These are phyloP conservation scores for Cercospora citrullina DNA, from an alignment of 2,329 filamentous ascomycete genomes.

Conservation along the genomic window DNA sequence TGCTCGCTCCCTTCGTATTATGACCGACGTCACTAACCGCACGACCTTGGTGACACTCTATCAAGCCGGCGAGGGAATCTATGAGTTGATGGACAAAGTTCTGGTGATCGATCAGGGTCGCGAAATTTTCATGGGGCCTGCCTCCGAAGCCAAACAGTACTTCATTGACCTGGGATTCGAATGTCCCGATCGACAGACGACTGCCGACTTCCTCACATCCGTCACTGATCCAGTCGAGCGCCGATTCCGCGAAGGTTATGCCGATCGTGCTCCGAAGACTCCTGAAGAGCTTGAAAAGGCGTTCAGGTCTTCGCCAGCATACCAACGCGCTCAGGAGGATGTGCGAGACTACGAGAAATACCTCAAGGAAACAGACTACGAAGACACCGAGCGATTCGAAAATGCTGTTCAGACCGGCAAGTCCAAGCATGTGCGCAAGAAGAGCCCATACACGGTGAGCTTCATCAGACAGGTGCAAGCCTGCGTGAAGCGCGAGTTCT, in stretches of 20 bases:
- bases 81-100: conserved; percentile 77
- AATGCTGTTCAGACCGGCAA: conserved; percentile 63
- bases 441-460: conserved; percentile 74
- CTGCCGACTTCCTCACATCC: conserved; percentile 75
- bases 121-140: conserved; percentile 66
- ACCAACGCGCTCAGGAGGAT: conserved; percentile 61
- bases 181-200: conserved; percentile 64
- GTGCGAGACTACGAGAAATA: conserved; percentile 61
- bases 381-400: conserved; percentile 63
- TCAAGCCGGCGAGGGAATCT: conserved; percentile 69
- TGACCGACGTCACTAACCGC: conserved; percentile 73
- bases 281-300: conserved; percentile 67
- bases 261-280: conserved; percentile 67
- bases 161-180: conserved; percentile 66
- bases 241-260: conserved; percentile 64
- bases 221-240: conserved; percentile 73
- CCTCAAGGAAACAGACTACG: conserved; percentile 57
- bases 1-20: conserved; percentile 72
- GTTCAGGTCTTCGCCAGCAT: conserved; percentile 64
- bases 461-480: conserved; percentile 69
- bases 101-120: conserved; percentile 72
- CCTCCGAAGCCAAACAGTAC: conserved; percentile 62
- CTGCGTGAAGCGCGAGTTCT: conserved; percentile 71
- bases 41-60: conserved; percentile 72
- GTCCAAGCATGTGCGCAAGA: conserved; percentile 63